phyloP scores from a whole-genome alignment of 306 rosid genomes.

The Crotalaria pallida region DNA sequence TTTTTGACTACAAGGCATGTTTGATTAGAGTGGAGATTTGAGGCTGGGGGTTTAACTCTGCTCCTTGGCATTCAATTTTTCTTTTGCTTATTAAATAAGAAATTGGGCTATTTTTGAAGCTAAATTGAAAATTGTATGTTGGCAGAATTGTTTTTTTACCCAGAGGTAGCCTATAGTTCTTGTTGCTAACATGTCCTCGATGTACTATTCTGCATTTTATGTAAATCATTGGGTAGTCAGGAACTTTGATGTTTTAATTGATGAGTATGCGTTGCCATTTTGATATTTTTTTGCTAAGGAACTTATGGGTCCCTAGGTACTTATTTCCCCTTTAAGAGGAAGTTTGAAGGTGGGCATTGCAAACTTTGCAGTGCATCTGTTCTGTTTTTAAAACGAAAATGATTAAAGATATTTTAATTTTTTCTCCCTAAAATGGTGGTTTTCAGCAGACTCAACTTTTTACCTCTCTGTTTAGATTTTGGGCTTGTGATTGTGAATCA shows the following conservation, averaged over 20 bases:
- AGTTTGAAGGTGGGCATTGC: neutral
- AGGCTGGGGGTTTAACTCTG: neutral
- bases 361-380: neutral
- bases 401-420: neutral
- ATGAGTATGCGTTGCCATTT: neutral
- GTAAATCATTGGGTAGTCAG: neutral
- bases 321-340: neutral
- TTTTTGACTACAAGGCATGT: neutral
- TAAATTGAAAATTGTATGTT: neutral
- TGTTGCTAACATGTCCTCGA: neutral
- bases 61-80: neutral
- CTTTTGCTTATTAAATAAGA: neutral
- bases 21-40: neutral
- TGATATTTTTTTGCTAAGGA: neutral
- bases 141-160: neutral
- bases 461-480: neutral
- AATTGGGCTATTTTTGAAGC: neutral
- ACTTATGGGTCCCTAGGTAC: neutral
- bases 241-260: neutral
- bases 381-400: no score
- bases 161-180: neutral
- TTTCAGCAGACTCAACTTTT: neutral
- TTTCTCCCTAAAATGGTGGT: neutral
- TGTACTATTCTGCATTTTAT: neutral
- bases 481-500: neutral